Evolutionary conservation across 2,329 filamentous ascomycete species (phyloP).

Genomic region (Scedosporium aurantiacum): DNA sequence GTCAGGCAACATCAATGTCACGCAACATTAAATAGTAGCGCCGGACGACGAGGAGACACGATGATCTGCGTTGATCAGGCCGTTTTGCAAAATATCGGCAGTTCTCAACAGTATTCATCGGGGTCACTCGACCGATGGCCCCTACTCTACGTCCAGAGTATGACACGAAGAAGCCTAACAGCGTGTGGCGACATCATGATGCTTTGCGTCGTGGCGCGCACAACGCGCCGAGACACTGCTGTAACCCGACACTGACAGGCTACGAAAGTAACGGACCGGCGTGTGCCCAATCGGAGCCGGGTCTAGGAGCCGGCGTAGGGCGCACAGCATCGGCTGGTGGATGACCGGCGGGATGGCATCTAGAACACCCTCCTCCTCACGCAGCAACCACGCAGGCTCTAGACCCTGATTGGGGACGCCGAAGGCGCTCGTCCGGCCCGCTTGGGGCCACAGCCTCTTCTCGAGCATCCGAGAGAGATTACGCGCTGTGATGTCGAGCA

Average conservation of each 20-base stretch:
- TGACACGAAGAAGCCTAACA: neutral
- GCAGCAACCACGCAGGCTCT: no score
- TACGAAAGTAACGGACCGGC: neutral
- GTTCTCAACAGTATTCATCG: neutral
- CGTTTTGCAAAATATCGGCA: neutral
- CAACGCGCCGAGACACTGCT: neutral
- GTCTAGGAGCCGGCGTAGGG: neutral
- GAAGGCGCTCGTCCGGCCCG: slow-evolving; percentile 67
- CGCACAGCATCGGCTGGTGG: neutral
- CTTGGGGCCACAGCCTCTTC: slow-evolving; percentile 74
- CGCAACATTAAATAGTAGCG: neutral
- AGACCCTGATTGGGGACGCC: slow-evolving; percentile 27
- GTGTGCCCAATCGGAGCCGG: neutral
- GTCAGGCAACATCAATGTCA: neutral
- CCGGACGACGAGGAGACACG: neutral
- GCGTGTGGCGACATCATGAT: neutral
- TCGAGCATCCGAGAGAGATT: slow-evolving; percentile 73
- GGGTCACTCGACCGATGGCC: neutral
- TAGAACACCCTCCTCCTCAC: neutral
- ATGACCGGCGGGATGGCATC: neutral
- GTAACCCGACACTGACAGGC: neutral
- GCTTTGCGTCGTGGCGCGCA: neutral
- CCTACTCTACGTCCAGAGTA: neutral
- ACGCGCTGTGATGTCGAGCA: slow-evolving; percentile 62
- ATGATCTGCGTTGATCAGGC: neutral